Conservation (phyloP, 2,329 filamentous ascomycete genomes). For the Claviceps monticola region DNA sequence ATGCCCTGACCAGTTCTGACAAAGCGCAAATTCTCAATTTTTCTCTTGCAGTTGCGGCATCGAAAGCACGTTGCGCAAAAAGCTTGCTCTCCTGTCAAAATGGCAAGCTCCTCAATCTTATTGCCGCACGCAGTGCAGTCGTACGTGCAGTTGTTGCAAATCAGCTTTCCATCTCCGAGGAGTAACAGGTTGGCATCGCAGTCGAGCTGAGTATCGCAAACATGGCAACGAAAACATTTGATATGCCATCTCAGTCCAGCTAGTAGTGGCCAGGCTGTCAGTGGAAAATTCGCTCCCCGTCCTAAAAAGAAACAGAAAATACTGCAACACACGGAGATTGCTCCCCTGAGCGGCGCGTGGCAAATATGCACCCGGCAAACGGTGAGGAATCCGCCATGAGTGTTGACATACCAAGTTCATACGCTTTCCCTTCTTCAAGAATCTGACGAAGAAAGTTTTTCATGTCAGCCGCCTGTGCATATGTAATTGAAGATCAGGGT, state of each 20-base stretch:
- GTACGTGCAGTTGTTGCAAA: constrained; percentile 99
- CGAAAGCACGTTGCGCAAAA: constrained; percentile 96
- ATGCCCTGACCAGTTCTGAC: constrained; percentile 95
- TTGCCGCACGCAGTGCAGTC: constrained; percentile 93
- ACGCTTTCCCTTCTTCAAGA: constrained; percentile 95
- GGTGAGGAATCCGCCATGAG: background rate
- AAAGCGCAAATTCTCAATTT: constrained; percentile 97
- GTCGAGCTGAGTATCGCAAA: constrained; percentile 87
- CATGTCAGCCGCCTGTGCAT: background rate
- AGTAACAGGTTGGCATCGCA: constrained; percentile 95
- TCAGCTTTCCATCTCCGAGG: constrained; percentile 91
- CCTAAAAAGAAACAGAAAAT: background rate
- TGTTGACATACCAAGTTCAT: constrained; percentile 69
- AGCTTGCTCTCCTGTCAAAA: constrained; percentile 92
- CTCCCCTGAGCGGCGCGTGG: background rate
- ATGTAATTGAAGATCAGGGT: background rate
- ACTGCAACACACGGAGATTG: background rate
- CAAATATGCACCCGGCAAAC: background rate
- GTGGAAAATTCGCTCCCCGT: constrained; percentile 2
- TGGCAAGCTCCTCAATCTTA: constrained; percentile 97
- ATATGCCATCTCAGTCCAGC: constrained; percentile 97
- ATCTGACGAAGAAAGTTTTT: constrained; percentile 42
- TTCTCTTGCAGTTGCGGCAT: constrained; percentile 95
- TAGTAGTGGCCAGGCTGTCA: constrained; percentile 23
- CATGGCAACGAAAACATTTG: constrained; percentile 96